Percentiles rank a stretch among this genome's conserved stretches.
Evolutionary conservation across 257 asterid species (phyloP).

Genomic region (Scutellaria baicalensis): DNA sequence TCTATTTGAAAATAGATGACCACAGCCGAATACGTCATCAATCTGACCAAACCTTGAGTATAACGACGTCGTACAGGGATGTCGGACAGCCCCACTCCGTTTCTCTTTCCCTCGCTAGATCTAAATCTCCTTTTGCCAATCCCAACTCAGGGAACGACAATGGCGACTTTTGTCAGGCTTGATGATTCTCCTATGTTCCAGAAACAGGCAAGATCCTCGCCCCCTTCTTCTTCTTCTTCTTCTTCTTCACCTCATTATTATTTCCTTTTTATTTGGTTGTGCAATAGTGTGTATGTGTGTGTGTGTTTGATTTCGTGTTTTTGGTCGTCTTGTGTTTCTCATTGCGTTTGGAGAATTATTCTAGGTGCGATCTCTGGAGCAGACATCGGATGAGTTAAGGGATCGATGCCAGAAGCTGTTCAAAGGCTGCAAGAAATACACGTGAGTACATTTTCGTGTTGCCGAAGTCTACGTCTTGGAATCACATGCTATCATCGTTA

Average conservation of each 20-base stretch:
- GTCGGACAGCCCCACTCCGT: slow-evolving; percentile 3
- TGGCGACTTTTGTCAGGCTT: slow-evolving; percentile 78
- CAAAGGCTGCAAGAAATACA: slow-evolving; percentile 79
- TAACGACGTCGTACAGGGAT: slow-evolving; percentile 7
- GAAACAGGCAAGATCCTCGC: slow-evolving; percentile 48
- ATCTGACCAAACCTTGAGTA: background rate
- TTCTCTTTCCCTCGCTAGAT: slow-evolving; percentile 17
- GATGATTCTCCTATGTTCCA: slow-evolving; percentile 99
- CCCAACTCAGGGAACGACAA: slow-evolving; percentile 16
- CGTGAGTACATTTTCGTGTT: slow-evolving; percentile 43
- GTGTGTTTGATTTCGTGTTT: background rate
- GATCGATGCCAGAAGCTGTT: slow-evolving; percentile 90
- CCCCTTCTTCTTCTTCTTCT: background rate
- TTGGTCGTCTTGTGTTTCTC: background rate
- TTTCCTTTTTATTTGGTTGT: background rate
- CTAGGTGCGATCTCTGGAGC: slow-evolving; percentile 84
- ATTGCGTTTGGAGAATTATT: slow-evolving; percentile 5
- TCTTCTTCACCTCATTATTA: background rate
- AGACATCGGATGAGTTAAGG: slow-evolving; percentile 67
- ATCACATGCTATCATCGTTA: background rate
- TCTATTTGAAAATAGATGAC: background rate
- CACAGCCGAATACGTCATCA: slow-evolving; percentile 15
- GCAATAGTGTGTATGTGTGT: background rate
- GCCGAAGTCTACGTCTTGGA: background rate
- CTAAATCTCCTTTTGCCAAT: slow-evolving; percentile 10